Conservation (phyloP, 1,284 basidiomycete genomes). For the Rhodotorula mucilaginosa region DNA sequence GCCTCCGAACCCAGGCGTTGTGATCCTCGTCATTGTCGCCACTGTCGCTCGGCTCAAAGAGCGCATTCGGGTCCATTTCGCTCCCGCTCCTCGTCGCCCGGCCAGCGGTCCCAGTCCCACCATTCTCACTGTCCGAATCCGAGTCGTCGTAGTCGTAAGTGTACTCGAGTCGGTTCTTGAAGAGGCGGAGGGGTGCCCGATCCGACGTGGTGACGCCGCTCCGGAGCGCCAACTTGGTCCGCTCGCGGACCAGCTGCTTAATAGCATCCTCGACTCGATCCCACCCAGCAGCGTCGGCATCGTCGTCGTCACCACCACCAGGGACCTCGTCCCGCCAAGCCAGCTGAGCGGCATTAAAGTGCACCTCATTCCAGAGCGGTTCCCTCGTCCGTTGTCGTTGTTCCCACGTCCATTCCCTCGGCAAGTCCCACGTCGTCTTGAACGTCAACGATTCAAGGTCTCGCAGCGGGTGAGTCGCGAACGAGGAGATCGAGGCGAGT, state of each 20-base stretch:
- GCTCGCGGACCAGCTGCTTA: neutral
- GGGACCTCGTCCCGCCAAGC: neutral
- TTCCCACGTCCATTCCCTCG: neutral
- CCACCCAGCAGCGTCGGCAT: slow-evolving; percentile 3
- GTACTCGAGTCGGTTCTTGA: slow-evolving; percentile 15
- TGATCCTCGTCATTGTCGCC: slow-evolving; percentile 4
- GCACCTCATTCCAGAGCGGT: neutral
- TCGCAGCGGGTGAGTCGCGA: neutral
- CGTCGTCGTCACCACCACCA: neutral
- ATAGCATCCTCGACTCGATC: neutral
- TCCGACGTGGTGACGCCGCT: neutral
- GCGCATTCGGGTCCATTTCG: slow-evolving; percentile 4
- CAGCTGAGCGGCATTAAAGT: neutral
- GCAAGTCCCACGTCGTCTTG: neutral
- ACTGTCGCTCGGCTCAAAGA: neutral
- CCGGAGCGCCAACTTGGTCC: neutral
- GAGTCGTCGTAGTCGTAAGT: slow-evolving; percentile 8
- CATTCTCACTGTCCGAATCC: neutral
- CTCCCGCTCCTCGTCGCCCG: neutral
- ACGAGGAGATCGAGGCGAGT: neutral
- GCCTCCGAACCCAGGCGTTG: neutral
- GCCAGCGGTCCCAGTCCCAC: neutral
- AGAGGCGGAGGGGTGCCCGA: slow-evolving; percentile 3
- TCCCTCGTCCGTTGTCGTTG: slow-evolving; percentile 1
- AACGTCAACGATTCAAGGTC: slow-evolving; percentile 3